These are phyloP conservation scores for Phytopythium kandeliae DNA, from an alignment of 352 stramenopile genomes.

Conservation along the genomic window DNA sequence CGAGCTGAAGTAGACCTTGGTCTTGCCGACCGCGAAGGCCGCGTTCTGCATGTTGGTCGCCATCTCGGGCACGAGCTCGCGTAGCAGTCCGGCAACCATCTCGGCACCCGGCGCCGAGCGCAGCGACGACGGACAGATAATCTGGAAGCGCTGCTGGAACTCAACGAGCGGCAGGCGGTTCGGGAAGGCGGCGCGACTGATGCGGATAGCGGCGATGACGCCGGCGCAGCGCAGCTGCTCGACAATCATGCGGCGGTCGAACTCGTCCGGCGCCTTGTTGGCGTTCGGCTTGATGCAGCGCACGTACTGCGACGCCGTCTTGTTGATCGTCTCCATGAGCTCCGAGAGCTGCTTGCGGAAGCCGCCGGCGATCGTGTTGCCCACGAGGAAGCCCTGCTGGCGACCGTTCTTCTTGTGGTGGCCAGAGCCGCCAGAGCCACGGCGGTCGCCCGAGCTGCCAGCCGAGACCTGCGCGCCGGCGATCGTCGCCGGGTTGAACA, in stretches of 20 bases:
- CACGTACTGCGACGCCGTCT: slow-evolving; percentile 86
- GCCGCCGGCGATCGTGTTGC: slow-evolving; percentile 75
- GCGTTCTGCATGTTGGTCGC: slow-evolving; percentile 63
- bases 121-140: slow-evolving; percentile 70
- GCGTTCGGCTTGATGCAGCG: slow-evolving; percentile 91
- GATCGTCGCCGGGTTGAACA: slow-evolving; percentile 43
- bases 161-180: slow-evolving; percentile 89
- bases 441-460: slow-evolving; percentile 17
- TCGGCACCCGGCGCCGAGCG: slow-evolving; percentile 41
- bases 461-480: slow-evolving; percentile 12
- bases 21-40: slow-evolving; percentile 72
- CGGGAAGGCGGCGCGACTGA: slow-evolving; percentile 82
- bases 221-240: slow-evolving; percentile 87
- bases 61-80: slow-evolving; percentile 62
- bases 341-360: slow-evolving; percentile 85
- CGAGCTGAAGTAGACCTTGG: slow-evolving; percentile 85
- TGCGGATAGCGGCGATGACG: slow-evolving; percentile 88
- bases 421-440: slow-evolving; percentile 21
- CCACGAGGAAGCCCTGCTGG: slow-evolving; percentile 75
- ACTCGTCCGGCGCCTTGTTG: slow-evolving; percentile 77
- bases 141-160: slow-evolving; percentile 79
- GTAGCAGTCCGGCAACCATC: slow-evolving; percentile 75
- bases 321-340: slow-evolving; percentile 86
- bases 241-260: slow-evolving; percentile 85
- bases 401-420: slow-evolving; percentile 44